Base-by-base conservation (phyloP, 2,329 filamentous ascomycete genomes). In the Pseudofabraea citricarpa region DNA sequence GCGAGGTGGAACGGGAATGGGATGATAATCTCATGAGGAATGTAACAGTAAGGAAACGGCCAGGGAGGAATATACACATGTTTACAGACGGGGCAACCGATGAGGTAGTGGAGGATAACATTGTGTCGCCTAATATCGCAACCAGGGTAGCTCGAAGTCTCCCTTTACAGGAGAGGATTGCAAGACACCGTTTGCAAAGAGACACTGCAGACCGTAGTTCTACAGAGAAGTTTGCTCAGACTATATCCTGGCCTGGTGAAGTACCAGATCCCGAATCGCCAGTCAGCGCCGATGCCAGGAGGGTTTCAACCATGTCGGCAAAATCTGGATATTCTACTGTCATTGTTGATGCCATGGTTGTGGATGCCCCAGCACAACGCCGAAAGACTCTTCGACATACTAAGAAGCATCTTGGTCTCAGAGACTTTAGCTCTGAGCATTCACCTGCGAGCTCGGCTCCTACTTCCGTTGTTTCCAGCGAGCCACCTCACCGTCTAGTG, bases 361-460 rank as follows among this genome's bases (percentile, higher is more conserved):
- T 82, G n/a, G 73, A 78, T 32, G 64, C 64, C 1, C 61, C 66
- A 23, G 68, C 71, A 12, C 70, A 67, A 40, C 48, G 69, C 36
- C 71, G 66, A 44, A 72, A 73, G 54, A 83, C 78, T 6, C 60
- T 85, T 46, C 73, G 81, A 4, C 80, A 84, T 57, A 73, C 81
- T 9, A 75, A 70, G 51, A 83, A 83, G 55, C 72, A 77, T 33
- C 62, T 63, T 7, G 63, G 64, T 1, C 54, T 81, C 44, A 69
- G 77, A 46, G 71, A 77, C 48, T 69, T 73, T 3, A 54, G 51
- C 36, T 58, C 58, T 6, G 56, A 57, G 26, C 55, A 54, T 15
- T 58, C 56, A n/a, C 50, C 45, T 6, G 38, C 49, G 23, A 69
- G 66, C 54, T 74, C 72, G 21, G 63, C 61, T 5, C 60, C 67